Evolutionary conservation across 306 rosid genomes (phyloP).

Genomic region (Quercus wislizeni): DNA sequence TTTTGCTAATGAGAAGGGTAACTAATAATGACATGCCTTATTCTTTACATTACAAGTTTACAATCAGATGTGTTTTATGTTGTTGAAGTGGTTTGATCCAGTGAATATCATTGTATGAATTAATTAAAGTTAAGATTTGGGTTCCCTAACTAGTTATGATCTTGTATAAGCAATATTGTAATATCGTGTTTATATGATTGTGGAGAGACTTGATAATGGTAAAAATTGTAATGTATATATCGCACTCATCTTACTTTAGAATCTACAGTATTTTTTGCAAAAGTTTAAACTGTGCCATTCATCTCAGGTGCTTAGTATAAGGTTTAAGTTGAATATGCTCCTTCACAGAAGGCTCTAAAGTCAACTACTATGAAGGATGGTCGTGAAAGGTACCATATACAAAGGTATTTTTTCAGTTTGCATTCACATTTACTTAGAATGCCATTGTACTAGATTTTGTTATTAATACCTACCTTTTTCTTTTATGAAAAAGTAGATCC

Average conservation of each 20-base stretch:
- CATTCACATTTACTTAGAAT: background rate
- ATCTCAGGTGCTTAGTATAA: slow-evolving; percentile 69
- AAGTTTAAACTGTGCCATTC: slow-evolving; percentile 9
- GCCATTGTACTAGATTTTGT: background rate
- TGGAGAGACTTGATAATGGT: background rate
- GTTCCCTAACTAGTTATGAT: background rate
- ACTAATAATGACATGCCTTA: background rate
- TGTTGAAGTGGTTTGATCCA: background rate
- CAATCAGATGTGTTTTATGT: background rate
- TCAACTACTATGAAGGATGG: slow-evolving; percentile 61
- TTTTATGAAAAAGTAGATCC: slow-evolving; percentile 55
- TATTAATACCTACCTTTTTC: slow-evolving; percentile 8
- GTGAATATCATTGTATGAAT: background rate
- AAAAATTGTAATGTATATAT: background rate
- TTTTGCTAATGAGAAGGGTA: slow-evolving; percentile 92
- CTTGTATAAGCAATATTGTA: background rate
- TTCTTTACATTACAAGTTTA: background rate
- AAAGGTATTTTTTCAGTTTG: slow-evolving; percentile 54
- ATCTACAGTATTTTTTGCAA: slow-evolving; percentile 1
- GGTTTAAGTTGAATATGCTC: slow-evolving; percentile 87
- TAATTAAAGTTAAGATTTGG: background rate
- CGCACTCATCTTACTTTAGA: background rate
- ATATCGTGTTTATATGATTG: background rate
- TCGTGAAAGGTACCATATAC: slow-evolving; percentile 79
- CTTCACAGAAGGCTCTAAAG: slow-evolving; percentile 86